Evolutionary conservation across 176 grass and related monocot species (phyloP).

Genomic region (Urochloa ruziziensis): DNA sequence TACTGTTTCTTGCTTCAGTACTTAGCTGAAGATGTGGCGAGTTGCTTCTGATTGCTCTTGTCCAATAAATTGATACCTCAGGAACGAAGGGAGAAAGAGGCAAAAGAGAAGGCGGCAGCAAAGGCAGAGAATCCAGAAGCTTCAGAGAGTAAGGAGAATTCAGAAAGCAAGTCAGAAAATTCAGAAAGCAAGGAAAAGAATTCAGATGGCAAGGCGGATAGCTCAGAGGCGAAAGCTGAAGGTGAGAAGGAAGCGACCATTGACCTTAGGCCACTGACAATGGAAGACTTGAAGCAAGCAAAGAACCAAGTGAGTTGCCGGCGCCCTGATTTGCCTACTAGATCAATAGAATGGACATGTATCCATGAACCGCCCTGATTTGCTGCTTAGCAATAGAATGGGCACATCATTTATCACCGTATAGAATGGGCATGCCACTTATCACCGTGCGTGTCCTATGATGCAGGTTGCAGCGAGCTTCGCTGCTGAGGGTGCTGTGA

Average conservation of each 20-base stretch:
- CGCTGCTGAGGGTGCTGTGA: conserved; percentile 63
- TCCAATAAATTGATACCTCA: conserved; percentile 17
- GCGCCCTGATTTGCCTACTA: neutral
- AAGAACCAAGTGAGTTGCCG: conserved; percentile 78
- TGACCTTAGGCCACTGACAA: conserved; percentile 73
- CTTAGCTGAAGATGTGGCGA: neutral
- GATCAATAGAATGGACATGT: neutral
- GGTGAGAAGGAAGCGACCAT: conserved; percentile 30
- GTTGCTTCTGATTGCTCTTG: neutral
- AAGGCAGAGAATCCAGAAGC: conserved; percentile 11
- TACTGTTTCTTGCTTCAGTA: neutral
- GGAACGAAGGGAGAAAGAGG: conserved; percentile 46
- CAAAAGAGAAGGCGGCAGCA: conserved; percentile 14
- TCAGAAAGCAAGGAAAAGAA: conserved; percentile 1
- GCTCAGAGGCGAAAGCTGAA: conserved; percentile 28
- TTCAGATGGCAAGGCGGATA: conserved; percentile 19
- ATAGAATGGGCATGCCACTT: neutral
- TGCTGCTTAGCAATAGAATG: neutral
- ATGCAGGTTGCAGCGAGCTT: conserved; percentile 91
- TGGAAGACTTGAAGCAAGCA: conserved; percentile 91
- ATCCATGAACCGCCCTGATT: neutral
- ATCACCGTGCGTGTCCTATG: neutral
- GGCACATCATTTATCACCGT: neutral
- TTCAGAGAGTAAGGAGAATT: neutral
- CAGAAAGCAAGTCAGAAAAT: neutral